Base-by-base conservation (phyloP, 108 stramenopile genomes). In the Skeletonema tropicum region DNA sequence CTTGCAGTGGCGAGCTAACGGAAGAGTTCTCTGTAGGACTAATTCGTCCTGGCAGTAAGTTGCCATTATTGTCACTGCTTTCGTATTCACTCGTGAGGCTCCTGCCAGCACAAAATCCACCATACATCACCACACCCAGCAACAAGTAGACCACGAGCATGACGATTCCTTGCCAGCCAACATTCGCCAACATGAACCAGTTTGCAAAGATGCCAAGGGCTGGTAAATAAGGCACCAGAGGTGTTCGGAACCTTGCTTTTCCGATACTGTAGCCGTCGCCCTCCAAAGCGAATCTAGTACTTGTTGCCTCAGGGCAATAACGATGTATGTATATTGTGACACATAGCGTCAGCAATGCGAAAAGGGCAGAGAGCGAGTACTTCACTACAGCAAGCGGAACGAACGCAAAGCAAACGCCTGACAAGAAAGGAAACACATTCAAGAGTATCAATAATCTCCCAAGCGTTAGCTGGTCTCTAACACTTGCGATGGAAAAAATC, bases 181-280 rank as follows among this genome's bases (percentile, higher is more conserved):
- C 64, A 66, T 94, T 87, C 10, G 88, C 84, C 26, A 97, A 79
- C 52, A 97, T 77, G 70, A 87, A 96, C 94, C 92, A 95, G 71
- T 97, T 97, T 45, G 87, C 33, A 64, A 85, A 92, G 5, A 97
- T 91, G n/a, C 92, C 97, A 19, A 91, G 36, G 2, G 80, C 70
- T 14, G 94, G 90, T 17, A 95, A 23, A 46, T 78, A 81, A 13
- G 97, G 92, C 10, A 95, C 85, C 8, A 86, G 58, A 0, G 97
- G 95, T 7, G 90, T 88, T 19, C 87, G 79, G 72, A 95, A 96
- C 2, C 70, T 46, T 60, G n/a, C 17, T n/a, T 55, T 30, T 3
- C 59, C 76, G 30, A 41, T 60, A 49, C 57, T 75, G 46, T 82
- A 71, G 57, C 75, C 75, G 29, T 72, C 76, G 3, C 70, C 38